Evolutionary conservation across 441 rosid genomes (phyloP).

Genomic region (Aquilaria agallochum): DNA sequence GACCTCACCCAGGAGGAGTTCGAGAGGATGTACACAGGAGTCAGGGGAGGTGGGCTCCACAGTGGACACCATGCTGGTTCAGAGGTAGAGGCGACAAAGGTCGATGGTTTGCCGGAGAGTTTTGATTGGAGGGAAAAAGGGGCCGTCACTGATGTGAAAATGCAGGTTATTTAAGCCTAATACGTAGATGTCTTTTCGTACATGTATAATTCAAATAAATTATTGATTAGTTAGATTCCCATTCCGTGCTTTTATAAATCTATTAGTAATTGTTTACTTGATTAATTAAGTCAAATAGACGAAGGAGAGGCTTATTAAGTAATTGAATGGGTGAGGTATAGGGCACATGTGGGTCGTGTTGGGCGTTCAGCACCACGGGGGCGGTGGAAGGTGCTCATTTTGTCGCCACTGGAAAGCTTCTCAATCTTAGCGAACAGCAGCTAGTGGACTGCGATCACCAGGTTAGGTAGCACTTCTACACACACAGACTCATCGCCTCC

Average conservation of each 20-base stretch:
- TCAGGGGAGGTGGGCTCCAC: slow-evolving; percentile 17
- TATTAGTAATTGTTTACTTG: too few relatives aligned
- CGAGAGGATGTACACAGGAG: slow-evolving; percentile 54
- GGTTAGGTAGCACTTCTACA: slow-evolving; percentile 23
- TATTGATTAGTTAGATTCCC: background rate
- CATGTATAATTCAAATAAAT: background rate
- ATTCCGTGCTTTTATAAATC: background rate
- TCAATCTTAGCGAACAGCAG: slow-evolving; percentile 86
- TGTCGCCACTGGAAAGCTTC: slow-evolving; percentile 68
- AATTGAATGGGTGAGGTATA: slow-evolving; percentile 14
- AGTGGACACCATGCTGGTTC: background rate
- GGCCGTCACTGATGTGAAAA: slow-evolving; percentile 79
- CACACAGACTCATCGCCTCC: background rate
- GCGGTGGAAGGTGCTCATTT: slow-evolving; percentile 79
- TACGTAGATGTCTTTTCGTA: background rate
- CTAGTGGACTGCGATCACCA: slow-evolving; percentile 76
- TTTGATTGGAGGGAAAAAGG: slow-evolving; percentile 91
- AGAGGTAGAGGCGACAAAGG: slow-evolving; percentile 5
- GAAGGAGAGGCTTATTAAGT: background rate
- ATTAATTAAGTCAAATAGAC: too few relatives aligned
- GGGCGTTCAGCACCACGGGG: slow-evolving; percentile 95
- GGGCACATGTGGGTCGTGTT: slow-evolving; percentile 88
- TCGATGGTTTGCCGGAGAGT: slow-evolving; percentile 50
- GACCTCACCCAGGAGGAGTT: slow-evolving; percentile 80
- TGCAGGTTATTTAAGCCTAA: slow-evolving; percentile 40